Evolutionary conservation across 148 eudicot species (phyloP).

Genomic region (Pharnaceum exiguum): DNA sequence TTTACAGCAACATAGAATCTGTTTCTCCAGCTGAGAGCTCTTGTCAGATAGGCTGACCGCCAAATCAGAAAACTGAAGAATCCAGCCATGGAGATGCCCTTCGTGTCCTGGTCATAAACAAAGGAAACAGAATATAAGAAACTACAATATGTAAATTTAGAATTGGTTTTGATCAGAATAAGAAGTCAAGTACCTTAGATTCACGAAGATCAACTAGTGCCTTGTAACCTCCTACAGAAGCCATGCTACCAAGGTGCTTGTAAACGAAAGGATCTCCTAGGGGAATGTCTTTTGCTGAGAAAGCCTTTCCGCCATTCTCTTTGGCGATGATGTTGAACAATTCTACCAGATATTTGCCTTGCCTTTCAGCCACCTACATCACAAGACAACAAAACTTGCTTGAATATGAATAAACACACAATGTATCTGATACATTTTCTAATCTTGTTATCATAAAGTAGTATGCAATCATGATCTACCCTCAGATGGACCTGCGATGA

Average conservation of each 20-base stretch:
- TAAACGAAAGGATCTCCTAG: constrained; percentile 77
- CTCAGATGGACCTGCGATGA: too few relatives aligned
- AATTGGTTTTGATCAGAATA: neutral
- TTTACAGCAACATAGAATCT: constrained; percentile 76
- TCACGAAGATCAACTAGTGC: constrained; percentile 91
- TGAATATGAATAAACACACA: neutral
- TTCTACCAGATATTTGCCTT: constrained; percentile 72
- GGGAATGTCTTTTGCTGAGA: constrained; percentile 39
- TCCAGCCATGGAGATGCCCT: constrained; percentile 67
- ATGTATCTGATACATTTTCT: too few relatives aligned
- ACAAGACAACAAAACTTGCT: neutral
- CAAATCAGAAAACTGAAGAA: constrained; percentile 86
- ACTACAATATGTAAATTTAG: neutral
- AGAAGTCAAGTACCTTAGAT: constrained; percentile 45
- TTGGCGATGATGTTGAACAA: constrained; percentile 52
- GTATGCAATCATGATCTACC: too few relatives aligned
- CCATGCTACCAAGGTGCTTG: constrained; percentile 93
- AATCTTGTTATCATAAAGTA: too few relatives aligned
- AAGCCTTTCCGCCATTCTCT: constrained; percentile 69
- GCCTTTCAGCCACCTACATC: constrained; percentile 79
- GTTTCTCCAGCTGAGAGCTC: constrained; percentile 89
- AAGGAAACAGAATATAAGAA: neutral
- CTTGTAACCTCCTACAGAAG: constrained; percentile 86
- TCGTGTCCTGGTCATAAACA: constrained; percentile 42
- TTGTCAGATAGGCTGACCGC: constrained; percentile 90